These are phyloP conservation scores for Pseudogymnoascus sp. DNA, from an alignment of 2,329 filamentous ascomycete species.

Conservation along the genomic window DNA sequence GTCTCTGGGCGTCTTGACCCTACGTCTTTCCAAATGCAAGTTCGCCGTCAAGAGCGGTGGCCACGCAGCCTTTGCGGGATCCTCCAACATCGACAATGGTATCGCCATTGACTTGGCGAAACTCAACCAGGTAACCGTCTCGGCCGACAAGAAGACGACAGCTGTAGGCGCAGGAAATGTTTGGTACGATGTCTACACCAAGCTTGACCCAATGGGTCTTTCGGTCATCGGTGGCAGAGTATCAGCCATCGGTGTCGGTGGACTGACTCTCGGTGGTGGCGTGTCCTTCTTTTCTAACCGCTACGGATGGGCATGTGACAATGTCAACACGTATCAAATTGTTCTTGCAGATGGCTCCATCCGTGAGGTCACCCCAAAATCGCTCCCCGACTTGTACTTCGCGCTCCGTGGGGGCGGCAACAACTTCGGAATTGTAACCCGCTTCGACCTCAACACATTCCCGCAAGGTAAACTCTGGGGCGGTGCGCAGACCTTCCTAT, in stretches of 20 bases:
- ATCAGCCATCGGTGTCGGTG: constrained; percentile 18
- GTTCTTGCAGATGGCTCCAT: constrained; percentile 27
- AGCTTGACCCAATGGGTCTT: constrained; percentile 27
- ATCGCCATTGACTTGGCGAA: constrained; percentile 40
- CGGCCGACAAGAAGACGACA: constrained; percentile 23
- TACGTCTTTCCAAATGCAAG: constrained; percentile 15
- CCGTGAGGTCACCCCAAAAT: constrained; percentile 21
- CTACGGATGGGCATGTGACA: constrained; percentile 20
- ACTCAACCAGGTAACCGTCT: constrained; percentile 21
- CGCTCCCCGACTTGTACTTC: constrained; percentile 39
- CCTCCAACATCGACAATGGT: constrained; percentile 41
- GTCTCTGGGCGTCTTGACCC: constrained; percentile 8
- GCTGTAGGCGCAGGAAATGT: constrained; percentile 30
- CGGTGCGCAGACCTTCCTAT: constrained; percentile 9
- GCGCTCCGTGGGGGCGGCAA: constrained; percentile 49
- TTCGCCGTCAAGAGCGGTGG: constrained; percentile 23
- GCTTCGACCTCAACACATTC: constrained; percentile 36
- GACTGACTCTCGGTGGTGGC: constrained; percentile 18
- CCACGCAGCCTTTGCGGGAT: constrained; percentile 31
- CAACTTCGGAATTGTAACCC: constrained; percentile 46
- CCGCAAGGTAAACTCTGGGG: constrained; percentile 13
- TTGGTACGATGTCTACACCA: constrained; percentile 33
- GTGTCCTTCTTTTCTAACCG: constrained; percentile 18
- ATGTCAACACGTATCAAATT: constrained; percentile 20
- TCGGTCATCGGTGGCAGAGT: constrained; percentile 33